Evolutionary conservation across 2,329 filamentous ascomycete species (phyloP), one percentile per base, ranked within the genome.

Genomic region (Microcyclospora tardicrescens): DNA sequence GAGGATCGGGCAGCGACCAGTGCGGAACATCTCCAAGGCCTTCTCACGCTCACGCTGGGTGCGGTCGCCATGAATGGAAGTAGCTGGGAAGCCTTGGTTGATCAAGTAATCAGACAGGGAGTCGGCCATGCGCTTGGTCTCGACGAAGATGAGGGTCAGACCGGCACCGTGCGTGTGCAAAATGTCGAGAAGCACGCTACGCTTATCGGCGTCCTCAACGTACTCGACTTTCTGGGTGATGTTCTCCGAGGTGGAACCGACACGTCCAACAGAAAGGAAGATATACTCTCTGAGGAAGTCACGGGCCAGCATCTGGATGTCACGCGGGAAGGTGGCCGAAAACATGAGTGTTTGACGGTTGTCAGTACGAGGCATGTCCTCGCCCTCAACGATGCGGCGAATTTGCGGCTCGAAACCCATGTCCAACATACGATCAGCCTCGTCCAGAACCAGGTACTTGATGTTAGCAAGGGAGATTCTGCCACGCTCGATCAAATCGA

Each of bases 331-430:
- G 45, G 91, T 98, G 63, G 91, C 91, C 31, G 91, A 98, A 65
- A 98, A 98, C 91, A 98, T 98, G 72, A 98, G 89, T 39, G 91
- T 98, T 68, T 98, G 91, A 59, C 91, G 87, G 54, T 74, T 70
- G 50, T 78, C 69, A 44, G 89, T 84, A 38, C 66, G 64, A 41
- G 91, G 91, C 91, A 98, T 98, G 57, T 98, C 91, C 68, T 96
- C 91, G 44, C 86, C 86, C 67, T 96, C 89, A 34, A 98, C 91
- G 57, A 98, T 96, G 56, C 89, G 84, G 58, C 91, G 87, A 61
- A 98, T 98, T 70, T 98, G 91, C 57, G 91, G 91, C 73, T 98
- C 91, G 74, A 98, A 98, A 91, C 91, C 91, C 91, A 98, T 98
- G 75, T 98, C 91, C 74, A 98, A 75, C 91, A 98, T 98, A 64